These are phyloP conservation scores for Dianthus caryophyllus DNA, from an alignment of 148 eudicot genomes.

Conservation along the genomic window DNA sequence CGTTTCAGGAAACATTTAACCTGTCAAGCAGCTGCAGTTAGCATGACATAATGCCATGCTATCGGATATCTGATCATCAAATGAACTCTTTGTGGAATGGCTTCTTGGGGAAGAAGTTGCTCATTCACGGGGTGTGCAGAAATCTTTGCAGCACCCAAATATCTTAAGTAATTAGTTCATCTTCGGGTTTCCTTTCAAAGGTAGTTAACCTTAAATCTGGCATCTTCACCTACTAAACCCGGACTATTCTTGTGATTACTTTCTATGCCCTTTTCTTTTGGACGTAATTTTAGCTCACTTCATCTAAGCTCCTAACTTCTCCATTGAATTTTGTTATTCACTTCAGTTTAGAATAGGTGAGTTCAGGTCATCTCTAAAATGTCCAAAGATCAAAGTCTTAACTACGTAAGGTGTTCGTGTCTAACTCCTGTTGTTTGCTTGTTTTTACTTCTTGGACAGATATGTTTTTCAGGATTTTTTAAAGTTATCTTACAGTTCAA, in stretches of 20 bases:
- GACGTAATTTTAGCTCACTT: too few species aligned
- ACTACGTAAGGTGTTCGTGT: too few species aligned
- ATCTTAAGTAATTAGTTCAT: constrained; percentile 11
- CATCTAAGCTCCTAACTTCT: too few species aligned
- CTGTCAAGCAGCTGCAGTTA: constrained; percentile 4
- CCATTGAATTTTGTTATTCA: too few species aligned
- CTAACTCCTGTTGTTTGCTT: neutral
- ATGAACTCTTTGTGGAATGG: constrained; percentile 22
- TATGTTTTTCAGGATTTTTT: constrained; percentile 42
- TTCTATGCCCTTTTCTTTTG: too few species aligned
- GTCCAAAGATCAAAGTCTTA: too few species aligned
- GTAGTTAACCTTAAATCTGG: constrained; percentile 25
- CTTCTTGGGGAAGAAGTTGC: constrained; percentile 28
- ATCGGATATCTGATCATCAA: constrained; percentile 19
- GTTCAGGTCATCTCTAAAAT: too few species aligned
- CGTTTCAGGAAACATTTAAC: neutral
- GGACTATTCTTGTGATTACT: neutral
- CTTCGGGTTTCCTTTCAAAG: constrained; percentile 33
- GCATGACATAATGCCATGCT: constrained; percentile 30
- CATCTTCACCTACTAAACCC: neutral
- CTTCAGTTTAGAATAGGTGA: too few species aligned
- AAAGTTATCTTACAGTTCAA: constrained; percentile 28
- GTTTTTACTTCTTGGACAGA: constrained; percentile 3
- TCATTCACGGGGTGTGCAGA: constrained; percentile 23
- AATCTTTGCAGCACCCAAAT: constrained; percentile 26